Evolutionary conservation across 176 grass and related monocot genomes (phyloP).

Genomic region (Tillandsia fasciculata): DNA sequence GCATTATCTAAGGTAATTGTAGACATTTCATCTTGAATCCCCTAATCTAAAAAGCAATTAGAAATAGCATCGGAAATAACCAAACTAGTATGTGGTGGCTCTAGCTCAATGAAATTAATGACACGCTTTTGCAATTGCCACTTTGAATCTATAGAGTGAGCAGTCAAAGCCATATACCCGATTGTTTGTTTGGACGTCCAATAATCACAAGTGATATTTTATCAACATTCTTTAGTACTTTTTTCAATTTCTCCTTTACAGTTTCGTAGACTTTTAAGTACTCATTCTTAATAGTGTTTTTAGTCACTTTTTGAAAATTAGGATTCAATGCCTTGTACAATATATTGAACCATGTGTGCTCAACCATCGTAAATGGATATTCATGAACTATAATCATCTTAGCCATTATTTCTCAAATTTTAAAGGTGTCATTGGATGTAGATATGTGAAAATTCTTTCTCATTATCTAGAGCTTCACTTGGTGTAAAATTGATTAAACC

Average conservation of each 20-base stretch:
- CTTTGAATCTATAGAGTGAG: neutral
- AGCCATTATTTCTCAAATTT: too few species aligned
- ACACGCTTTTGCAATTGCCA: neutral
- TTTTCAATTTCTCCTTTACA: neutral
- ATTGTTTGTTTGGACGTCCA: constrained; percentile 2
- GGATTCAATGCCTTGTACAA: too few species aligned
- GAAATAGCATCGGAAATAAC: constrained; percentile 1
- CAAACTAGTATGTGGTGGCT: neutral
- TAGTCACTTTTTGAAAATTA: too few species aligned
- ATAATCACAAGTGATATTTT: neutral
- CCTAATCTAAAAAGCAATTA: neutral
- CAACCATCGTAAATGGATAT: too few species aligned
- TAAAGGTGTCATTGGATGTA: too few species aligned
- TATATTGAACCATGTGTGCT: too few species aligned
- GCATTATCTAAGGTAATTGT: neutral
- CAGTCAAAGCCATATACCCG: constrained; percentile 4
- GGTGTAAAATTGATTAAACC: too few species aligned
- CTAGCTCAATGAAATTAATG: neutral
- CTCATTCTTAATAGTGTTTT: too few species aligned
- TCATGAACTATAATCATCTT: too few species aligned
- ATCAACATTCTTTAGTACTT: constrained; percentile 3
- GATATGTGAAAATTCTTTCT: too few species aligned
- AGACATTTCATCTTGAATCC: constrained; percentile 1
- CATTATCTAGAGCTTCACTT: too few species aligned
- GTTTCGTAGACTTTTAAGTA: too few species aligned